Percentiles rank a stretch among this genome's conserved stretches.
phyloP scores from a whole-genome alignment of 1,284 basidiomycete species.

The Uromyces viciae-fabae region DNA sequence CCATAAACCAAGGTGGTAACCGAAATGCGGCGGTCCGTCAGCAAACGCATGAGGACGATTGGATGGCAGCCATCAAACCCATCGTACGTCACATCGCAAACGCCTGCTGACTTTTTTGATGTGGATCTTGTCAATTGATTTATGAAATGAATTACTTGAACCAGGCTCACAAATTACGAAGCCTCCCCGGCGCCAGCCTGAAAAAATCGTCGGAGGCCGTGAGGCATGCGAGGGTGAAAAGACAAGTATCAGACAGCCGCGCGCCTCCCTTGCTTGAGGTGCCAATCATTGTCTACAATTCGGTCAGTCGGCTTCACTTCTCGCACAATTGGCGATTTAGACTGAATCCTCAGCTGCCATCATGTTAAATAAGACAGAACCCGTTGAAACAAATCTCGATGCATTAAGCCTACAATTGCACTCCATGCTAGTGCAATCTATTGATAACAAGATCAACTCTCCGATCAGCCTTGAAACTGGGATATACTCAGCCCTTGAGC shows the following conservation, averaged over 20 bases:
- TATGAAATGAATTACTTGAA: neutral
- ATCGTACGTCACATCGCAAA: neutral
- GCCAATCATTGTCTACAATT: constrained; percentile 33
- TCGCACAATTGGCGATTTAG: too few relatives aligned
- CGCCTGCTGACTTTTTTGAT: neutral
- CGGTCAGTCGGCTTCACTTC: constrained; percentile 20
- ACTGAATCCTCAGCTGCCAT: too few relatives aligned
- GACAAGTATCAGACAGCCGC: neutral
- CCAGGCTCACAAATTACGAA: neutral
- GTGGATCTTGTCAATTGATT: too few relatives aligned
- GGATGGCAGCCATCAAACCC: constrained; percentile 33
- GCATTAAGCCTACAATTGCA: constrained; percentile 15
- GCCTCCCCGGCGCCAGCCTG: neutral
- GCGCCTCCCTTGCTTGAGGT: neutral
- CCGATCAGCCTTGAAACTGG: constrained; percentile 41
- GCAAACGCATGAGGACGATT: constrained; percentile 23
- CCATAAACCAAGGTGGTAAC: constrained; percentile 33
- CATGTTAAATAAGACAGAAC: constrained; percentile 6
- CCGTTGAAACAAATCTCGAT: constrained; percentile 34
- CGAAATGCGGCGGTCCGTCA: neutral
- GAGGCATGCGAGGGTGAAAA: neutral
- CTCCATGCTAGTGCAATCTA: constrained; percentile 1
- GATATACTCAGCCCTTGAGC: constrained; percentile 28
- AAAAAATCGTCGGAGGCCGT: neutral
- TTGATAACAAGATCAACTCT: constrained; percentile 31